Evolutionary conservation across 2,329 filamentous ascomycete genomes (phyloP).

Genomic region (Coniochaeta sp.): DNA sequence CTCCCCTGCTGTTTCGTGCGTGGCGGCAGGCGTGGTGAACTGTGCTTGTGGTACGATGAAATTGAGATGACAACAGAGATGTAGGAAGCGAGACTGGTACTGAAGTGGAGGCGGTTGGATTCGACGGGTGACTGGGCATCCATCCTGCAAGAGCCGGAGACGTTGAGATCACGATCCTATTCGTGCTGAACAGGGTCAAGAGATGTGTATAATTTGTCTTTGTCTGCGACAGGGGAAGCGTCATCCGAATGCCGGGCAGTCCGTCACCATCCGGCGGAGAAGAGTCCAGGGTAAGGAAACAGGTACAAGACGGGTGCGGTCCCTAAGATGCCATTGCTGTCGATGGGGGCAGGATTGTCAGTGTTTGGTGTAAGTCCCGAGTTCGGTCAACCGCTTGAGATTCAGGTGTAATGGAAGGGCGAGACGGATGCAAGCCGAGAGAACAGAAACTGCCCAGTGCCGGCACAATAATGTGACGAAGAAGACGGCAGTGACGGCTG

Average conservation of each 20-base stretch:
- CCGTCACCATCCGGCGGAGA: not conserved
- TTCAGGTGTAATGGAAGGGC: not conserved
- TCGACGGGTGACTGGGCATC: not conserved
- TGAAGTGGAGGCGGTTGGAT: not conserved
- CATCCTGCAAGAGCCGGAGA: not conserved
- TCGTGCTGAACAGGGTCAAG: not conserved
- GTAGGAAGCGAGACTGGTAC: not conserved
- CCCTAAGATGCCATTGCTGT: not conserved
- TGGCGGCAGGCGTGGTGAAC: not conserved
- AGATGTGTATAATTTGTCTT: not conserved
- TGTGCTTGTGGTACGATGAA: not conserved
- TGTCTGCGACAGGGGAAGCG: not conserved
- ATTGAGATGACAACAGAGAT: not conserved
- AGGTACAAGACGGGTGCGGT: not conserved
- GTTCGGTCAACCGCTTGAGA: not conserved
- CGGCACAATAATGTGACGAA: not conserved
- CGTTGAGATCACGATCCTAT: not conserved
- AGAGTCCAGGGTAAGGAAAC: not conserved
- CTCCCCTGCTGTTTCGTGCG: not conserved
- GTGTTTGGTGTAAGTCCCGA: not conserved
- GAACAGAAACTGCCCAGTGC: not conserved
- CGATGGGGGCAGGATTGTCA: not conserved
- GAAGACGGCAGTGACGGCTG: not conserved
- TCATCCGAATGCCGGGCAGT: not conserved
- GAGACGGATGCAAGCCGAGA: not conserved